Base-by-base conservation (phyloP, 805 yeast species). In the Limtongia smithiae region DNA sequence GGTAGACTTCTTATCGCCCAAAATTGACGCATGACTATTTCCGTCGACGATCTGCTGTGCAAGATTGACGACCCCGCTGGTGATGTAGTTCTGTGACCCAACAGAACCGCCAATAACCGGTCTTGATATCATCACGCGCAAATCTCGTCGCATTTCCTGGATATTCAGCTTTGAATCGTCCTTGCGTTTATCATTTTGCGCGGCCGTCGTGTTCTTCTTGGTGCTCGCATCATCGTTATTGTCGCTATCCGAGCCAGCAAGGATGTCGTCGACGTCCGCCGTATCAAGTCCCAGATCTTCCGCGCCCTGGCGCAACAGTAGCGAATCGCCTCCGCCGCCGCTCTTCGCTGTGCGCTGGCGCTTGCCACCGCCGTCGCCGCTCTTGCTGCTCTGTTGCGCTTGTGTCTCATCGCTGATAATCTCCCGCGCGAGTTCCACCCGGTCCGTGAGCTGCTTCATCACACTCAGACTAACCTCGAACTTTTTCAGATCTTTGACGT, bases 241-340 rank as follows among this genome's bases (percentile, higher is more conserved):
- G 53, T 73, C 50, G 17, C 61, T 61, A 25, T 51, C 54, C 21
- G 53, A 60, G 20, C 57, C 54, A 11, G 52, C 44, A 55, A 78
- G 78, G 44, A 85, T 67, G 37, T 78, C 73, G 54, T 81, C 87
- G 57, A 82, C 90, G 52, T 82, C 89, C 45, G 79, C 89, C 37
- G 84, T 74, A 31, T 85, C 96, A 34, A 90, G 68, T 7, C 95
- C 98, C 48, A 93, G 73, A 43, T 93, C 98, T 45, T 85, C 93
- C 0, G 97, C 97, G 0, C 96, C 97, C 62, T 87, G 81, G 51
- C 79, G 77, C 51, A 89, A 72, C 97, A 97, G 89, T 21, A 79
- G 72, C 48, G 80, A 81, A 57, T 88, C 58, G 15, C 93, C 30
- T 4, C 52, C 51, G 2, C 41, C 25, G 14, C 44, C 22, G 21